Percentiles rank a stretch among this genome's conserved stretches.
Conservation (phyloP, 1,284 basidiomycete genomes). For the Boletellus deceptivus region DNA sequence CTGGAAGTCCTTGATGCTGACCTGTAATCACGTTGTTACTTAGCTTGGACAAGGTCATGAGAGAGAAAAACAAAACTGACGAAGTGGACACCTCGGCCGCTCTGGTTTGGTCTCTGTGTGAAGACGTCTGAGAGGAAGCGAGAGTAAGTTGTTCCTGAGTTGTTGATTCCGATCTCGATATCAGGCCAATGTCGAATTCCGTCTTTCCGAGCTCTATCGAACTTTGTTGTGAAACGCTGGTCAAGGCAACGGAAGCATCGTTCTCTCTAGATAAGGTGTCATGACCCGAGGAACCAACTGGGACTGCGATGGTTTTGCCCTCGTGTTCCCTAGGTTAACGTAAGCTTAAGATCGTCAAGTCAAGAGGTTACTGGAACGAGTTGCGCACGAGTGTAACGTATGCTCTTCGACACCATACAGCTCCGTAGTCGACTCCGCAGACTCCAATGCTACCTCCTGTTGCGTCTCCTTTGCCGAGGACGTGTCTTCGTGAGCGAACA, state of each 20-base stretch:
- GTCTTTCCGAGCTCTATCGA: neutral
- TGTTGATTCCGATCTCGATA: neutral
- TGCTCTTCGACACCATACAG: neutral
- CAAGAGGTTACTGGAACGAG: accelerated
- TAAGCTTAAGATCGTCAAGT: neutral
- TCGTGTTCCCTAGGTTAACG: constrained; percentile 2
- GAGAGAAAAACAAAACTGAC: neutral
- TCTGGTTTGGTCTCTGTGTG: neutral
- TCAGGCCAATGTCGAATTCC: neutral
- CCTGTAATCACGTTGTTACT: neutral
- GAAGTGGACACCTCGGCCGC: neutral
- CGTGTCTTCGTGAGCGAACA: neutral
- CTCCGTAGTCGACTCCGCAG: neutral
- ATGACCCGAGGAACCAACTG: neutral
- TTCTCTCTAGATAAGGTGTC: neutral
- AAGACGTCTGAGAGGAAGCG: neutral
- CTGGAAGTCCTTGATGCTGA: neutral
- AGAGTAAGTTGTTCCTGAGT: neutral
- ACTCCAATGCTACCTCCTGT: neutral
- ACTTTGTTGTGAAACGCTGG: neutral
- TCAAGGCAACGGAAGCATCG: neutral
- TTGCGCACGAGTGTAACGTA: constrained; percentile 7
- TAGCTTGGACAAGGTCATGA: neutral
- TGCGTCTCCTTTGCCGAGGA: neutral
- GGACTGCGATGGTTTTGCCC: neutral